Evolutionary conservation across 306 rosid genomes (phyloP).

Genomic region (Prunus salicina): DNA sequence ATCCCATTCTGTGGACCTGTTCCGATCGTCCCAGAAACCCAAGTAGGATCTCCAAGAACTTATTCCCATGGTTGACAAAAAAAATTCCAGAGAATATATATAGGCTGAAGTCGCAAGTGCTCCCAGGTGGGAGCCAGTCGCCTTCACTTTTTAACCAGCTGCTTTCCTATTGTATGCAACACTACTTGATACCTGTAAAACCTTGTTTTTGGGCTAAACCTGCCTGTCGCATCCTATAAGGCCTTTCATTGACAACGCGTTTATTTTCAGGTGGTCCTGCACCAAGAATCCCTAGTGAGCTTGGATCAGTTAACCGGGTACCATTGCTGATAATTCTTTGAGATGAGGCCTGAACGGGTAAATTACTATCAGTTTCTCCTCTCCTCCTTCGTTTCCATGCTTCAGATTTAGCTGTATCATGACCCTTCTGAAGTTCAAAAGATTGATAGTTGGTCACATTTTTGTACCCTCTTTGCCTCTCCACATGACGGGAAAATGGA

Average conservation of each 20-base stretch:
- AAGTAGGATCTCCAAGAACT: slow-evolving; percentile 46
- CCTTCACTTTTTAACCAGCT: slow-evolving; percentile 46
- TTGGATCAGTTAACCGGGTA: slow-evolving; percentile 58
- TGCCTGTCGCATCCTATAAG: slow-evolving; percentile 57
- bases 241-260: slow-evolving; percentile 59
- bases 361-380: slow-evolving; percentile 58
- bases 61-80: slow-evolving; percentile 68
- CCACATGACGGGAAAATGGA: slow-evolving; percentile 41
- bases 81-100: slow-evolving; percentile 59
- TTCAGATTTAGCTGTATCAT: slow-evolving; percentile 62
- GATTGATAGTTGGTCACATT: slow-evolving; percentile 40
- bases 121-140: slow-evolving; percentile 32
- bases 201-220: slow-evolving; percentile 70
- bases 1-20: slow-evolving; percentile 34
- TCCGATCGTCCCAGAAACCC: slow-evolving; percentile 43
- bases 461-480: slow-evolving; percentile 62
- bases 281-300: slow-evolving; percentile 87
- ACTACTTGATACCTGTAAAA: slow-evolving; percentile 48
- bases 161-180: slow-evolving; percentile 15
- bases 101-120: slow-evolving; percentile 44
- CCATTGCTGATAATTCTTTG: slow-evolving; percentile 59
- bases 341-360: slow-evolving; percentile 59
- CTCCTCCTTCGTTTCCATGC: slow-evolving; percentile 92
- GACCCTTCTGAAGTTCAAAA: slow-evolving; percentile 56
- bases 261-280: slow-evolving; percentile 84